Base-by-base conservation (phyloP, 441 rosid genomes). In the Manihot esculenta region DNA sequence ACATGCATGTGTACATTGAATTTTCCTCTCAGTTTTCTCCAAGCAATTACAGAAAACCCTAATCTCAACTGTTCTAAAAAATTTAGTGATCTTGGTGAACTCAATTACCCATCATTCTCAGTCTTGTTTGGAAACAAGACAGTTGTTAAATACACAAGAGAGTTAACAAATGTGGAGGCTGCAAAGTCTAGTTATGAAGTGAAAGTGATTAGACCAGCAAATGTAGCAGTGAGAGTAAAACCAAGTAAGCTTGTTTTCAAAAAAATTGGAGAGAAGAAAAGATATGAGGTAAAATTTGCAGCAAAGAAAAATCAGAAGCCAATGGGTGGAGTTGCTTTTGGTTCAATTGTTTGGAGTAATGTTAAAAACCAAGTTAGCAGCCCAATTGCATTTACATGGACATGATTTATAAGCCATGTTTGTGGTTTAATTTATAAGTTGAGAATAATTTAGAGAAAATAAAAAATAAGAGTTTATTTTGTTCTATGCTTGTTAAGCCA, bases 101-200 rank as follows among this genome's bases (percentile, higher is more conserved):
- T 92, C 69, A 92, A 92, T 75, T 92, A 92, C 70, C 97, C 94
- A 1, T 89, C 94, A 0, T 92, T 92, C 82, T 89, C 96, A 0
- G 88, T 92, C 59, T 44, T 87, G 75, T 89, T 92, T 7, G 38
- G 60, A 26, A 56, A 56, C 3, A 56, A 12, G 35, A 56, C 35
- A 5, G 8, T 12, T 12, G 0, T 56, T 56, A 9, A 56, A 13
- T 56, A 56, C n/a, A 24, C 35, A 24, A 5, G 60, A 0, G 2
- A 12, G 26, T 12, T 56, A 63, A 93, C 97, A 57, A 93, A 93
- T 20, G 98, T 93, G 0, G 98, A 91, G 26, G 48, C 83, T 5
- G 73, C 84, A 0, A 72, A 64, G 20, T 85, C 92, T 14, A 35
- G 55, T 0, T 90, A 90, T 75, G 66, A 76, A 3, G 91, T 83